A percentile compares a stretch with the other conserved stretches of the same genome.
Conservation (phyloP, 768 basidiomycete genomes). For the Steccherinum ochraceum region DNA sequence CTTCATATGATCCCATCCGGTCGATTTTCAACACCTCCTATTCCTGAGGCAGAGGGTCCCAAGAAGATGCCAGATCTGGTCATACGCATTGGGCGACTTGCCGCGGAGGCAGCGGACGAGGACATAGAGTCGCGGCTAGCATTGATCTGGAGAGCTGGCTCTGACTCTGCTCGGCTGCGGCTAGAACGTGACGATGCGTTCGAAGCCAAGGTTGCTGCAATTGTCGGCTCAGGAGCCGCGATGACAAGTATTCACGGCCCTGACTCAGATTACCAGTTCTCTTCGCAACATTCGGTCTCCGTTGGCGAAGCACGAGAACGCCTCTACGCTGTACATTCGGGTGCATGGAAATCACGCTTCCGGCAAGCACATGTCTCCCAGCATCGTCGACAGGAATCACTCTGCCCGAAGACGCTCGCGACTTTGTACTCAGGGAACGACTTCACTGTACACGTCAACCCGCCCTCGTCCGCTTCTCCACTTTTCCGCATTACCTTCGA, state of each 20-base stretch:
- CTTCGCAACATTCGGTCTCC: constrained; percentile 56
- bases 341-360: constrained; percentile 52
- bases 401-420: constrained; percentile 2
- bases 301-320: constrained; percentile 66
- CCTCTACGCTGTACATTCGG: constrained; percentile 61
- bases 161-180: constrained; percentile 63
- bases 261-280: constrained; percentile 55
- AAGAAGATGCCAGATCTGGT: constrained; percentile 63
- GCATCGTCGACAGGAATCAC: constrained; percentile 9
- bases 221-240: constrained; percentile 37
- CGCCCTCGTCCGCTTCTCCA: constrained; percentile 42
- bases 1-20: constrained; percentile 45
- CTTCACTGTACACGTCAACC: constrained; percentile 32
- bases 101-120: constrained; percentile 79
- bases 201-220: constrained; percentile 65
- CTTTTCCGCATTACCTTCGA: constrained; percentile 63
- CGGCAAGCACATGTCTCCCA: constrained; percentile 41
- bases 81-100: constrained; percentile 53
- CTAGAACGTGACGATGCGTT: constrained; percentile 78
- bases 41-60: constrained; percentile 64
- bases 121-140: constrained; percentile 74
- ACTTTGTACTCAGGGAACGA: constrained; percentile 19
- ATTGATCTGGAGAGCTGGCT: constrained; percentile 67
- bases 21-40: constrained; percentile 45
- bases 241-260: constrained; percentile 11